These are phyloP conservation scores for Massospora cicadina DNA, from an alignment of 371 early-diverging fungal species.

Conservation along the genomic window DNA sequence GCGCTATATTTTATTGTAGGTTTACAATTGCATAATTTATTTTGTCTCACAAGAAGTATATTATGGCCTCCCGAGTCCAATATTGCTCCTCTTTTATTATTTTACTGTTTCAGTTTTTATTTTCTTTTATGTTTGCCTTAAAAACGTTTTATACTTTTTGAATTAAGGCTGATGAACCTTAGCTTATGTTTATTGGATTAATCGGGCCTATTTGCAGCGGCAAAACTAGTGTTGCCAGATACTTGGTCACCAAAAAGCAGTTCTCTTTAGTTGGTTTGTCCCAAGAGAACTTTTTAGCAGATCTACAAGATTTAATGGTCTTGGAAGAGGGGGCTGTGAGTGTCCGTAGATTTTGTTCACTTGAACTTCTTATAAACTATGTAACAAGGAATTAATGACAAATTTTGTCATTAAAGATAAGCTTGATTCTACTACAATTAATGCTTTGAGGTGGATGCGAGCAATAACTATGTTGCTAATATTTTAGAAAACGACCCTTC, in stretches of 20 bases:
- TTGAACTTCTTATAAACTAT: conserved; percentile 19
- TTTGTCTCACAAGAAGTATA: too few species aligned
- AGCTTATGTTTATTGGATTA: conserved; percentile 70
- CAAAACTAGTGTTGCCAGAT: conserved; percentile 43
- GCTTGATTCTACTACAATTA: conserved; percentile 44
- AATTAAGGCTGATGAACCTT: too few species aligned
- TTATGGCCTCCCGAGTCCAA: too few species aligned
- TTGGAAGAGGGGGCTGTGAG: not conserved
- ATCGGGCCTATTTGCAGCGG: conserved; percentile 54
- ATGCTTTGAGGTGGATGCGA: conserved; percentile 17
- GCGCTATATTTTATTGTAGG: too few species aligned
- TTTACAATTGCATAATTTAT: too few species aligned
- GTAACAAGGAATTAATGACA: conserved; percentile 35
- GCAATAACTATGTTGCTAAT: conserved; percentile 8
- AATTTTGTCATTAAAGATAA: conserved; percentile 43
- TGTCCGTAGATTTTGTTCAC: conserved; percentile 4
- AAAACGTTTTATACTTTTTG: too few species aligned
- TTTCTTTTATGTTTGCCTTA: too few species aligned
- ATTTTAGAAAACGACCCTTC: conserved; percentile 62
- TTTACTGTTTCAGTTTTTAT: too few species aligned
- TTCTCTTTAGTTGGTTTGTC: conserved; percentile 27
- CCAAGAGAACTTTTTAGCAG: not conserved
- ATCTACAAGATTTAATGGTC: not conserved
- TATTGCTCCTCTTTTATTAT: too few species aligned
- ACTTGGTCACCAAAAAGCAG: conserved; percentile 28